Evolutionary conservation across 2,329 filamentous ascomycete species (phyloP), one percentile per base, ranked within the genome.

Genomic region (Aspergillus latus): DNA sequence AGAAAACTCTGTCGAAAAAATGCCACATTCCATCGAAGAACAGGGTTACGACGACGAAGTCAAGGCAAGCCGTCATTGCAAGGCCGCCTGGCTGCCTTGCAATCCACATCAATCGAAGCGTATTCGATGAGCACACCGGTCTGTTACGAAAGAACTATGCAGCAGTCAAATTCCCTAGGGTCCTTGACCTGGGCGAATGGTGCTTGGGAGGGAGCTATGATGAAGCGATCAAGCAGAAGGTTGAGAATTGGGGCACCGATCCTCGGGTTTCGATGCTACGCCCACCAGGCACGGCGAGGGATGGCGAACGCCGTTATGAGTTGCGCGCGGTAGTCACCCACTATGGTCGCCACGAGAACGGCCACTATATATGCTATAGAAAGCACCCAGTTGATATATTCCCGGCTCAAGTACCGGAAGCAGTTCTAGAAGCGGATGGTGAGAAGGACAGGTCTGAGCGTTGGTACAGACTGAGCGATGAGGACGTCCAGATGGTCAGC

Each of bases 381-480:
- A 89, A 88, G 66, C 87, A 90, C 66, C 80, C 84, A 1, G 64
- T 67, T 3, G 63, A 71, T 1, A 60, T 59, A 6, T 75, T 76
- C 43, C 70, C 73, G 5, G 67, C 64, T 3, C 58, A 66, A 37
- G 64, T 72, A 7, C 66, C 69, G 7, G 68, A 72, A 36, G 62
- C 66, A 16, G 63, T 72, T 13, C 49, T 72, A 2, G 68, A 73
- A 30, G 66, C 65, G 5, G 66, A 72, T 49, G 66, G 66, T 13
- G 67, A 70, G 13, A 67, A 72, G 55, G 69, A 73, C 34, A 69
- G 64, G 28, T 63, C 77, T 11, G 78, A 82, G 61, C 82, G 84
- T 57, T 97, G 94, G 94, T 99, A 91, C 87, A 82, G 89, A 13
- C 80, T 97, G 29, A 97, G 93, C 70, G 93, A 97, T 66, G 90